Evolutionary conservation across 192 early-diverging fungal genomes (phyloP).

Genomic region (Thamnidium elegans): DNA sequence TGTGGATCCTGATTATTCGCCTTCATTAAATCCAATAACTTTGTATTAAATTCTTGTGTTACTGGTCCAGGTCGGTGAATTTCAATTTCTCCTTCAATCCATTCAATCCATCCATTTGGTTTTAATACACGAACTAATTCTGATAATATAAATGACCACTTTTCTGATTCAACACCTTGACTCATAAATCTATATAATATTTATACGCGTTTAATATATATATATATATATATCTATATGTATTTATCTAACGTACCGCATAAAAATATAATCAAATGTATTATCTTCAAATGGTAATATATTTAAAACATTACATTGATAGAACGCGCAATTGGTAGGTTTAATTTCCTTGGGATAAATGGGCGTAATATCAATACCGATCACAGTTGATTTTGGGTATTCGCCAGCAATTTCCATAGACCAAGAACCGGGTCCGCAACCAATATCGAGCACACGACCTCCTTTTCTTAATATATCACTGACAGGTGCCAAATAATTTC

Average conservation of each 20-base stretch:
- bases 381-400: constrained; percentile 36
- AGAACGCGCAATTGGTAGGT: constrained; percentile 37
- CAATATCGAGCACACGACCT: constrained; percentile 37
- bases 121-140: constrained; percentile 49
- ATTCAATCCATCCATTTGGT: constrained; percentile 50
- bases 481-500: constrained; percentile 44
- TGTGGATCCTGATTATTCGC: constrained; percentile 25
- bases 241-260: constrained; percentile 24
- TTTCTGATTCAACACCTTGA: constrained; percentile 31
- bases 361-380: constrained; percentile 35
- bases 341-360: constrained; percentile 33
- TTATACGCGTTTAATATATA: constrained; percentile 1
- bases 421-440: constrained; percentile 42
- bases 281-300: constrained; percentile 41
- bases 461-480: constrained; percentile 34
- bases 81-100: constrained; percentile 38
- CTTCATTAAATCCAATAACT: constrained; percentile 15
- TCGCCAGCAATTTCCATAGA: constrained; percentile 40
- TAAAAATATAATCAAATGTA: constrained; percentile 52
- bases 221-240: not conserved
- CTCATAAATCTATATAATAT: constrained; percentile 26
- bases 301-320: constrained; percentile 25
- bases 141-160: constrained; percentile 37
- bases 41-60: constrained; percentile 19
- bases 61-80: constrained; percentile 32